A percentile compares a stretch with the other conserved stretches of the same genome.
Evolutionary conservation across 2,329 filamentous ascomycete genomes (phyloP).

Genomic region (Massarina eburnea): DNA sequence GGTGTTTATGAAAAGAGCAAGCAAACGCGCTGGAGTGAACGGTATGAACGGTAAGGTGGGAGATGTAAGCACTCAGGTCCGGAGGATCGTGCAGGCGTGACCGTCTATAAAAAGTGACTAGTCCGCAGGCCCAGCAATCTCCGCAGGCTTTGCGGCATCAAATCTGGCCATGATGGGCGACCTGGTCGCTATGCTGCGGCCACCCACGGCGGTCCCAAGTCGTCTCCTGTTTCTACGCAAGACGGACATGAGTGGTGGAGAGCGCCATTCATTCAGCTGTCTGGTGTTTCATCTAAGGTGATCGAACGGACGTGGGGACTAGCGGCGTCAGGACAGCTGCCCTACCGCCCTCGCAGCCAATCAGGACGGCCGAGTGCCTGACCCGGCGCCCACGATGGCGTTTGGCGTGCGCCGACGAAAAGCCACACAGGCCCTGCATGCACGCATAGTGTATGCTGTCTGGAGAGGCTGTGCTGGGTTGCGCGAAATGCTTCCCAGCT

Average conservation of each 20-base stretch:
- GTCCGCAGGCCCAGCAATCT: slow-evolving; percentile 27
- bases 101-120: slow-evolving; percentile 24
- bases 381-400: slow-evolving; percentile 16
- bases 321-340: slow-evolving; percentile 34
- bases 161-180: slow-evolving; percentile 3
- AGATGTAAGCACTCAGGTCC: slow-evolving; percentile 13
- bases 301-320: slow-evolving; percentile 37
- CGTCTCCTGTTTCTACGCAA: slow-evolving; percentile 25
- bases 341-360: slow-evolving; percentile 19
- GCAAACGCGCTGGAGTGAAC: slow-evolving; percentile 22
- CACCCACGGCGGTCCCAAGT: slow-evolving; percentile 18
- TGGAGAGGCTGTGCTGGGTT: slow-evolving; percentile 4
- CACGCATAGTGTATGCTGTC: too few species aligned
- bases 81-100: slow-evolving; percentile 12
- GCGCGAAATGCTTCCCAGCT: background rate
- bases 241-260: slow-evolving; percentile 29
- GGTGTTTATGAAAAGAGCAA: slow-evolving; percentile 21
- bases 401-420: slow-evolving; percentile 13
- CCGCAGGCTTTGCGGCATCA: slow-evolving; percentile 11
- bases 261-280: slow-evolving; percentile 19
- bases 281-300: slow-evolving; percentile 38
- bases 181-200: slow-evolving; percentile 21
- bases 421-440: slow-evolving; percentile 31
- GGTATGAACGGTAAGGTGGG: slow-evolving; percentile 26
- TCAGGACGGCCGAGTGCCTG: slow-evolving; percentile 23